These are phyloP conservation scores for Tricholoma sp. DNA, from an alignment of 768 basidiomycete genomes.

Conservation along the genomic window DNA sequence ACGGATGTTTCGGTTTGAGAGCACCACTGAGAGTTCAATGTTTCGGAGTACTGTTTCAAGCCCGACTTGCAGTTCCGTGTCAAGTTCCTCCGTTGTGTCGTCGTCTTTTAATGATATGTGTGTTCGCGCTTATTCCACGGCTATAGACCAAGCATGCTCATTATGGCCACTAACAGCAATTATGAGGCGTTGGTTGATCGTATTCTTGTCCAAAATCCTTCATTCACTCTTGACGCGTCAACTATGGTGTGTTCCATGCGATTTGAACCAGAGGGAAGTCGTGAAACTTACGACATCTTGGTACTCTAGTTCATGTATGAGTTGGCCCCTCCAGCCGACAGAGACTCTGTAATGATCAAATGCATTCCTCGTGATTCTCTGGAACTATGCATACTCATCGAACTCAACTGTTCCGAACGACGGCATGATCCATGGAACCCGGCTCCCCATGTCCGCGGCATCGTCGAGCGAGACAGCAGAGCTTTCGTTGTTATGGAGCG, in stretches of 20 bases:
- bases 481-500: constrained; percentile 42
- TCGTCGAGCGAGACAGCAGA: constrained; percentile 36
- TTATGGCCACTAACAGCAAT: constrained; percentile 15
- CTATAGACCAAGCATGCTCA: background rate
- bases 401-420: constrained; percentile 38
- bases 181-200: constrained; percentile 29
- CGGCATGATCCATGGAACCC: constrained; percentile 54
- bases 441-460: constrained; percentile 39
- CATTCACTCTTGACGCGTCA: constrained; percentile 13
- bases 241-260: constrained; percentile 14
- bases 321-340: constrained; percentile 18
- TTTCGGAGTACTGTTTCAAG: constrained; percentile 15
- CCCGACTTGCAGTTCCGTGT: constrained; percentile 19
- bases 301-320: constrained; percentile 27
- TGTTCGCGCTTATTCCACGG: constrained; percentile 4
- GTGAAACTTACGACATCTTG: background rate
- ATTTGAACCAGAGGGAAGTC: background rate
- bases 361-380: constrained; percentile 28
- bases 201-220: constrained; percentile 20
- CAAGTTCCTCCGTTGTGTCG: constrained; percentile 25
- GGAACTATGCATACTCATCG: constrained; percentile 36
- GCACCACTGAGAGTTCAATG: constrained; percentile 18
- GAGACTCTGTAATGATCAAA: constrained; percentile 37
- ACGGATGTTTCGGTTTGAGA: constrained; percentile 27
- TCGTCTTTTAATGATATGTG: constrained; percentile 27